These are phyloP conservation scores for Paraphoma chrysanthemicola DNA, from an alignment of 2,329 filamentous ascomycete genomes.

Conservation along the genomic window DNA sequence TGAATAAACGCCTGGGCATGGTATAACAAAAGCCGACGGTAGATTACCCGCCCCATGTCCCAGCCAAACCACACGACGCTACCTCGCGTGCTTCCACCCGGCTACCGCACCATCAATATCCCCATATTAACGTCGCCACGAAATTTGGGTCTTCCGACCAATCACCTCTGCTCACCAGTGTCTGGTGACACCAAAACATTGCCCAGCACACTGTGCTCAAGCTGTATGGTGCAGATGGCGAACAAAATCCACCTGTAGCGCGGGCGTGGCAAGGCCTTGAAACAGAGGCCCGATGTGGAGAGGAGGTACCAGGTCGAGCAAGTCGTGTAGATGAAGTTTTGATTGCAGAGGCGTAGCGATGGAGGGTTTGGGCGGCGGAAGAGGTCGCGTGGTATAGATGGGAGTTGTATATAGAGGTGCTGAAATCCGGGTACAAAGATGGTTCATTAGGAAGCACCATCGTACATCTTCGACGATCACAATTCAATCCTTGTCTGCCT, in stretches of 20 bases:
- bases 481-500: neutral
- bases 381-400: conserved; percentile 6
- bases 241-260: too few species aligned
- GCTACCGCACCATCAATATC: conserved; percentile 1
- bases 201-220: neutral
- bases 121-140: neutral
- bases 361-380: conserved; percentile 2
- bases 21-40: conserved; percentile 3
- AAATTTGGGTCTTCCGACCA: neutral
- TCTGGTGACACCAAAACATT: conserved; percentile 15
- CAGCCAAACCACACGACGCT: neutral
- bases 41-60: neutral
- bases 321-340: conserved; percentile 12
- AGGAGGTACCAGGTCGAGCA: conserved; percentile 5
- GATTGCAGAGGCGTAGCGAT: conserved; percentile 9
- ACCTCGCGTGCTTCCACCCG: neutral
- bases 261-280: neutral
- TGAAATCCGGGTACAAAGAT: conserved; percentile 5
- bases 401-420: neutral
- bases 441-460: neutral
- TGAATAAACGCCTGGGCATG: neutral
- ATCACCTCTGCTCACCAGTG: conserved; percentile 5
- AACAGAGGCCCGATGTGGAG: conserved; percentile 1
- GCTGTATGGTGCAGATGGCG: neutral
- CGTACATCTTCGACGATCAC: neutral